Percentiles rank a stretch among this genome's conserved stretches.
phyloP scores from a whole-genome alignment of 768 basidiomycete genomes.

The Dendrothele bispora region DNA sequence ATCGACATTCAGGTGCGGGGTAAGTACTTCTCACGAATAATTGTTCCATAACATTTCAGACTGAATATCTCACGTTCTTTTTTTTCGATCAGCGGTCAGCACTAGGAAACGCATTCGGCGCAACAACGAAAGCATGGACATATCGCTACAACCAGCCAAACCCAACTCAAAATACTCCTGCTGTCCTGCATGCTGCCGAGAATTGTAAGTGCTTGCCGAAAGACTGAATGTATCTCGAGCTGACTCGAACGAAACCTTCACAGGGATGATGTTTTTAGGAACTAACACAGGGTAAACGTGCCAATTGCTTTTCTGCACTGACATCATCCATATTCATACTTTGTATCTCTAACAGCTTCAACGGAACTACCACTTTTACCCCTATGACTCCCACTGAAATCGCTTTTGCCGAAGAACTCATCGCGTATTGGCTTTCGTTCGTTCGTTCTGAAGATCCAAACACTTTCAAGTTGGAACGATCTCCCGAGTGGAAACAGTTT shows the following conservation, averaged over 20 bases:
- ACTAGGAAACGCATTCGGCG: conserved; percentile 41
- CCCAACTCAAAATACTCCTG: conserved; percentile 35
- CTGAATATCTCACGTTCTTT: neutral
- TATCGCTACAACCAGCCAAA: conserved; percentile 62
- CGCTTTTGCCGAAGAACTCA: conserved; percentile 57
- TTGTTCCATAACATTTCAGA: neutral
- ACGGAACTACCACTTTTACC: conserved; percentile 54
- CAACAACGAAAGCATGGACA: conserved; percentile 41
- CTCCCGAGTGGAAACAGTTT: conserved; percentile 51
- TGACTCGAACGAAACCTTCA: too few relatives aligned
- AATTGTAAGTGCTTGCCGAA: too few relatives aligned
- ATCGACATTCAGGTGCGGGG: conserved; percentile 50
- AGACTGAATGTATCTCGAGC: too few relatives aligned
- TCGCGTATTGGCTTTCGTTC: conserved; percentile 68
- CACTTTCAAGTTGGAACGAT: conserved; percentile 48
- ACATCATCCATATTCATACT: conserved; percentile 11
- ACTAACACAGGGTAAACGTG: conserved; percentile 61
- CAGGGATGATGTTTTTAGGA: conserved; percentile 69
- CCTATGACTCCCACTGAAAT: conserved; percentile 43
- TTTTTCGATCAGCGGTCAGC: conserved; percentile 38
- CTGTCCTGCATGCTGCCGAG: conserved; percentile 53
- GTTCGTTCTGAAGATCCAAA: conserved; percentile 59
- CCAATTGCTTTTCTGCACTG: neutral
- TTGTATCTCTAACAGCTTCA: conserved; percentile 31
- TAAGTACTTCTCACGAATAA: conserved; percentile 25